Percentiles rank a stretch among this genome's conserved stretches.
Evolutionary conservation across 805 yeast species (phyloP).

Genomic region (Lipomyces sp.): DNA sequence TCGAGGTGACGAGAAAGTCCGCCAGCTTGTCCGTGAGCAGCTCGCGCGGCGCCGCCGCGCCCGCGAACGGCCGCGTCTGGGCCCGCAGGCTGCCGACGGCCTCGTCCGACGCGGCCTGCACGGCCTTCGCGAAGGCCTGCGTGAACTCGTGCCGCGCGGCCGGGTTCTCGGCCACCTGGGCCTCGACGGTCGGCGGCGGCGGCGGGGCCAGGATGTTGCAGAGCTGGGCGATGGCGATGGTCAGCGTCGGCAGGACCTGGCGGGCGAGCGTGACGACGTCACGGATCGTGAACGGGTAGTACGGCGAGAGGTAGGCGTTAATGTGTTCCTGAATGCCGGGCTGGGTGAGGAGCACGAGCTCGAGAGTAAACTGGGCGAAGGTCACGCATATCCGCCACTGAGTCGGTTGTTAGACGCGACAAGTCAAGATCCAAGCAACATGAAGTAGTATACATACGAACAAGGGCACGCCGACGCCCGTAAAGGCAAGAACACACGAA

Average conservation of each 20-base stretch:
- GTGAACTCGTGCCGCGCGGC: conserved; percentile 3
- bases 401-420: background rate
- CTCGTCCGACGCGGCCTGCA: too few relatives aligned
- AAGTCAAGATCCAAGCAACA: background rate
- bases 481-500: conserved; percentile 24
- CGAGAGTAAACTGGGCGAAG: conserved; percentile 25
- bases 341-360: conserved; percentile 31
- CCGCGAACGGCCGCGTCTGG: too few relatives aligned
- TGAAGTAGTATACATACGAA: conserved; percentile 9
- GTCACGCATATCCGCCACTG: conserved; percentile 33
- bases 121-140: background rate
- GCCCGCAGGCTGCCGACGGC: too few relatives aligned
- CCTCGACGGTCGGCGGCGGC: background rate
- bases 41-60: too few relatives aligned
- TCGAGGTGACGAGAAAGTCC: too few relatives aligned
- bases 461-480: conserved; percentile 22
- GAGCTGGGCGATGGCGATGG: conserved; percentile 32
- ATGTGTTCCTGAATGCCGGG: conserved; percentile 15
- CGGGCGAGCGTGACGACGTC: conserved; percentile 29
- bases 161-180: conserved; percentile 3
- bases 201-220: conserved; percentile 22
- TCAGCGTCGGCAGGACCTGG: conserved; percentile 19
- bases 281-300: conserved; percentile 26
- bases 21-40: too few relatives aligned
- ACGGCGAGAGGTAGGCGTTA: conserved; percentile 9